Evolutionary conservation across 2,329 filamentous ascomycete species (phyloP).

Genomic region (Colletotrichum tofieldiae): DNA sequence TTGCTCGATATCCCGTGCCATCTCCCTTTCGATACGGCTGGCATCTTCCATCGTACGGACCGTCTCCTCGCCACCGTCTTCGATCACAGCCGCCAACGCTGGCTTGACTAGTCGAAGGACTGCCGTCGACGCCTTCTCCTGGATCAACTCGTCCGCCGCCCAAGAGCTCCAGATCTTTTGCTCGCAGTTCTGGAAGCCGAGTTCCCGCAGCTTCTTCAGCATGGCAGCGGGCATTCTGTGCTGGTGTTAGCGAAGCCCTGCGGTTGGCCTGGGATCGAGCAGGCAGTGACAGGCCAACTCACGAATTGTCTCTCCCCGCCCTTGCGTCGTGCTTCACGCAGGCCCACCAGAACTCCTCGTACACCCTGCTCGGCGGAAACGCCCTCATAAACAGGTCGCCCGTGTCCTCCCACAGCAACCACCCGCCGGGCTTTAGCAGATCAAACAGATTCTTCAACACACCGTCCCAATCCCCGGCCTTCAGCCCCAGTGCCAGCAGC

Average conservation of each 20-base stretch:
- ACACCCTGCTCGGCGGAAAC: conserved; percentile 35
- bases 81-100: conserved; percentile 15
- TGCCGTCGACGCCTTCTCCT: background rate
- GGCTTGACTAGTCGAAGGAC: conserved; percentile 8
- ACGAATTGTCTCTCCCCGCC: conserved; percentile 26
- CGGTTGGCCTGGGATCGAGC: too few species aligned
- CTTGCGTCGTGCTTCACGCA: conserved; percentile 21
- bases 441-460: conserved; percentile 36
- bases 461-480: conserved; percentile 41
- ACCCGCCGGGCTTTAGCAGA: conserved; percentile 43
- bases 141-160: conserved; percentile 27
- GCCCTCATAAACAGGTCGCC: conserved; percentile 16
- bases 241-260: background rate
- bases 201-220: conserved; percentile 15
- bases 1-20: conserved; percentile 17
- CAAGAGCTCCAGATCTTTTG: conserved; percentile 32
- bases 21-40: conserved; percentile 15
- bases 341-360: conserved; percentile 38
- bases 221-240: conserved; percentile 26
- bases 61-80: conserved; percentile 29
- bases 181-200: conserved; percentile 18
- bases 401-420: conserved; percentile 45
- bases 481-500: conserved; percentile 39
- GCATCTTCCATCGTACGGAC: conserved; percentile 29
- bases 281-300: background rate